These are phyloP conservation scores for Pleurotus eryngii DNA, from an alignment of 768 basidiomycete genomes.

Conservation along the genomic window DNA sequence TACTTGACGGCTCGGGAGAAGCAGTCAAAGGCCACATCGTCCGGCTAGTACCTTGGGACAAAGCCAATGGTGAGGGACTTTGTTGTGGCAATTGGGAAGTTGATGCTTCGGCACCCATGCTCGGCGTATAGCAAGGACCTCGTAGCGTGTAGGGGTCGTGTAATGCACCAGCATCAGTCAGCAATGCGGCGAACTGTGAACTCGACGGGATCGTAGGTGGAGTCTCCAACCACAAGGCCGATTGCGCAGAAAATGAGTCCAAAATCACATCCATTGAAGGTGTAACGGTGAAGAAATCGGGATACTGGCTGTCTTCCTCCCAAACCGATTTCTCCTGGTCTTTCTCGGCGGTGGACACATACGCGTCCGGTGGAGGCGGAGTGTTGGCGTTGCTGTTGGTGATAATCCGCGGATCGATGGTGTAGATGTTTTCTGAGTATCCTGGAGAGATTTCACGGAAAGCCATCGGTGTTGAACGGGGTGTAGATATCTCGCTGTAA, in stretches of 20 bases:
- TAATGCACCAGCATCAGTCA: not conserved
- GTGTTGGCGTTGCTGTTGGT: not conserved
- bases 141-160: not conserved
- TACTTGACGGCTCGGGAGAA: not conserved
- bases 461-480: not conserved
- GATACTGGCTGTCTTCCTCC: not conserved
- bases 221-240: not conserved
- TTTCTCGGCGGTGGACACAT: not conserved
- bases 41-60: not conserved
- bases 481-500: not conserved
- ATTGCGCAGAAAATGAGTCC: not conserved
- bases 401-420: not conserved
- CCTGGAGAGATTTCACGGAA: not conserved
- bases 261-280: not conserved
- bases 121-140: not conserved
- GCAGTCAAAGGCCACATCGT: not conserved
- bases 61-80: not conserved
- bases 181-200: not conserved
- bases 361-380: not conserved
- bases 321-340: not conserved
- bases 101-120: not conserved
- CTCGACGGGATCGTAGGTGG: not conserved
- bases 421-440: not conserved
- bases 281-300: not conserved
- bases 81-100: not conserved